A percentile compares a stretch with the other conserved stretches of the same genome.
Conservation (phyloP, 2,329 filamentous ascomycete species). For the Exophiala phaeomuriformis region DNA sequence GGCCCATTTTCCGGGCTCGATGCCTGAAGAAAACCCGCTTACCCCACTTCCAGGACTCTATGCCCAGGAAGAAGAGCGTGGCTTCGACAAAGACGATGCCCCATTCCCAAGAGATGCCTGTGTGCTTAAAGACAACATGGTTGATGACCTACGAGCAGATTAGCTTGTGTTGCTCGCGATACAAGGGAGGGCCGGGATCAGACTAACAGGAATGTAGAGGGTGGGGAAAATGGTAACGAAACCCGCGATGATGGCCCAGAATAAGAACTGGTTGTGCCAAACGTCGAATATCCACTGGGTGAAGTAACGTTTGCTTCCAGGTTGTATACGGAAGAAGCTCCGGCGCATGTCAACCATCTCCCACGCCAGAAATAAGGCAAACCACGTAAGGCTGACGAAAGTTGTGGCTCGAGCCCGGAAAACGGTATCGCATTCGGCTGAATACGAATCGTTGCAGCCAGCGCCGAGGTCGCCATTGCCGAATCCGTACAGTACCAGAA, state of each 20-base stretch:
- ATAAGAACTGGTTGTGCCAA: constrained; percentile 64
- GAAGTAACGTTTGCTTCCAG: constrained; percentile 43
- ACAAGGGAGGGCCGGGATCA: too few species aligned
- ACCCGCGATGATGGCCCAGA: constrained; percentile 56
- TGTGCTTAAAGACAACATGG: constrained; percentile 57
- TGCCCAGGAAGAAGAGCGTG: constrained; percentile 53
- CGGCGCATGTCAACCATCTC: constrained; percentile 67
- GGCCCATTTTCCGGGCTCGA: too few species aligned
- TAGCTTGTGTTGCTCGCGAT: too few species aligned
- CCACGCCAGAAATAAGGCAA: constrained; percentile 68
- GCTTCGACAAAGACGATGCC: constrained; percentile 55
- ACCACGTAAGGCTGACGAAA: constrained; percentile 68
- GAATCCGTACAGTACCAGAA: constrained; percentile 45
- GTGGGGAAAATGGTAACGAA: constrained; percentile 51
- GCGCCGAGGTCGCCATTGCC: constrained; percentile 46
- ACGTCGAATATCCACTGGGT: constrained; percentile 59
- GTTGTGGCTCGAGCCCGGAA: constrained; percentile 66
- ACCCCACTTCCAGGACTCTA: constrained; percentile 59
- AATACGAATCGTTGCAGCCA: constrained; percentile 49
- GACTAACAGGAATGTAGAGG: constrained; percentile 61
- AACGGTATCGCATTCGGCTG: constrained; percentile 45
- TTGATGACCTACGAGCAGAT: too few species aligned
- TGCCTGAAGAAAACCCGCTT: too few species aligned
- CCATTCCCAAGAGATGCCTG: constrained; percentile 62
- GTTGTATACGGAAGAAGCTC: constrained; percentile 61